phyloP scores from a whole-genome alignment of 2,329 filamentous ascomycete species.

The Aspergillus nomiae region DNA sequence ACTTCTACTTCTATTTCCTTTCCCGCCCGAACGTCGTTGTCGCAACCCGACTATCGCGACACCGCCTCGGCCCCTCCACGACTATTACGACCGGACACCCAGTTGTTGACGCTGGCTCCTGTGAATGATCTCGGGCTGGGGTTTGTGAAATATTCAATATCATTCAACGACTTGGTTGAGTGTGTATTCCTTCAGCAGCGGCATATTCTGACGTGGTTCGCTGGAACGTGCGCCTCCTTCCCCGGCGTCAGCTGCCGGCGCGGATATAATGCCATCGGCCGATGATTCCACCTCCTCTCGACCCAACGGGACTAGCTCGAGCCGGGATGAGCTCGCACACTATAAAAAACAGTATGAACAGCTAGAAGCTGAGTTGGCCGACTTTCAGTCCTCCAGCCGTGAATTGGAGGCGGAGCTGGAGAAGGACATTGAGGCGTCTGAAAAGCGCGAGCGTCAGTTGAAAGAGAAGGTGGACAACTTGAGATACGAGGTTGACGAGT shows the following conservation, averaged over 20 bases:
- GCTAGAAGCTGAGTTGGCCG: constrained; percentile 84
- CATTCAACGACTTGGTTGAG: constrained; percentile 6
- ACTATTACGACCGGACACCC: constrained; percentile 19
- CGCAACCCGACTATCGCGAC: constrained; percentile 32
- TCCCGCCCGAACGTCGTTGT: constrained; percentile 9
- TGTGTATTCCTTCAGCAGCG: constrained; percentile 10
- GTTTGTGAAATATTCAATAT: not conserved
- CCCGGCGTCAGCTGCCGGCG: constrained; percentile 20
- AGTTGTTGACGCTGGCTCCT: constrained; percentile 14
- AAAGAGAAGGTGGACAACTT: constrained; percentile 84
- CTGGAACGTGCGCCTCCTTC: constrained; percentile 20
- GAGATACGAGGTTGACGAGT: constrained; percentile 91
- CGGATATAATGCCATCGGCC: constrained; percentile 40
- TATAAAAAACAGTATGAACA: constrained; percentile 97
- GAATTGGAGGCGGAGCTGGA: constrained; percentile 94
- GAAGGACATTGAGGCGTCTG: constrained; percentile 91
- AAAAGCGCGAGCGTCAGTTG: constrained; percentile 84
- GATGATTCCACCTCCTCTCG: constrained; percentile 42
- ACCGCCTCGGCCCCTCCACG: constrained; percentile 38
- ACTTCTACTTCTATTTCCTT: constrained; percentile 6
- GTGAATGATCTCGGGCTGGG: constrained; percentile 15
- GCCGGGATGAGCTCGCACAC: constrained; percentile 80
- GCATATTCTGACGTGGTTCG: constrained; percentile 20
- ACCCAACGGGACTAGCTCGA: constrained; percentile 40
- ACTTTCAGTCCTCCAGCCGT: constrained; percentile 91